Evolutionary conservation across 83 land plant genomes (phyloP).

Genomic region (Diphasiastrum complanatum): DNA sequence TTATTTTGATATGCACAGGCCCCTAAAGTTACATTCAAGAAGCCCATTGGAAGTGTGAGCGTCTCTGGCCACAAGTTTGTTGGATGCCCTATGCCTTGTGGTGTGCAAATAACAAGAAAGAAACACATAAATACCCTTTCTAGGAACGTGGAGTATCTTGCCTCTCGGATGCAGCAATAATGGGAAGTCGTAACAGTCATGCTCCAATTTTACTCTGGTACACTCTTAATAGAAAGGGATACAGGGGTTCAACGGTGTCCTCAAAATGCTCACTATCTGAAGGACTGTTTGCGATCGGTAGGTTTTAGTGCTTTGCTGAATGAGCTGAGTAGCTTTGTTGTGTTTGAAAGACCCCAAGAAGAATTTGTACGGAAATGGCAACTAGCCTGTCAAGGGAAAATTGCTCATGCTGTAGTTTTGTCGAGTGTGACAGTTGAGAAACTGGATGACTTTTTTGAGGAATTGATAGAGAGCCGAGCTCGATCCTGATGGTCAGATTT

Average conservation of each 20-base stretch:
- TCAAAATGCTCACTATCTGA: constrained; percentile 88
- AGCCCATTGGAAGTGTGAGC: constrained; percentile 98
- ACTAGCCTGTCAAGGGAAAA: constrained; percentile 91
- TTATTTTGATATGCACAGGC: constrained; percentile 46
- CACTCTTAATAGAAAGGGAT: constrained; percentile 91
- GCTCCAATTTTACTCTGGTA: constrained; percentile 98
- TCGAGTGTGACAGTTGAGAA: constrained; percentile 83
- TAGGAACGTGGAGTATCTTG: constrained; percentile 87
- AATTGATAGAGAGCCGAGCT: constrained; percentile 51
- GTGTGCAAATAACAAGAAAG: constrained; percentile 82
- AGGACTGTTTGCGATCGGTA: constrained; percentile 53
- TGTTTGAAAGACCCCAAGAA: constrained; percentile 91
- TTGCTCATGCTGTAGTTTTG: constrained; percentile 98
- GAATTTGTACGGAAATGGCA: constrained; percentile 89
- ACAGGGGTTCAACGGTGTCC: constrained; percentile 86
- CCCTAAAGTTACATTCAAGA: constrained; percentile 89
- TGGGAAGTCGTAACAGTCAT: constrained; percentile 97
- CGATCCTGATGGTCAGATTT: constrained; percentile 42
- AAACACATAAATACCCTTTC: constrained; percentile 84
- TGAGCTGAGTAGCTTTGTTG: constrained; percentile 97
- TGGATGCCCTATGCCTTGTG: constrained; percentile 99
- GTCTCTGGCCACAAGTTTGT: constrained; percentile 98
- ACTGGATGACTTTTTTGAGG: constrained; percentile 60
- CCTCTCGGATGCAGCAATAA: constrained; percentile 97
- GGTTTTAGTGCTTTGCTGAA: constrained; percentile 80